A percentile compares a stretch with the other conserved stretches of the same genome.
Evolutionary conservation across 306 rosid species (phyloP).

Genomic region (Leucaena leucocephala): DNA sequence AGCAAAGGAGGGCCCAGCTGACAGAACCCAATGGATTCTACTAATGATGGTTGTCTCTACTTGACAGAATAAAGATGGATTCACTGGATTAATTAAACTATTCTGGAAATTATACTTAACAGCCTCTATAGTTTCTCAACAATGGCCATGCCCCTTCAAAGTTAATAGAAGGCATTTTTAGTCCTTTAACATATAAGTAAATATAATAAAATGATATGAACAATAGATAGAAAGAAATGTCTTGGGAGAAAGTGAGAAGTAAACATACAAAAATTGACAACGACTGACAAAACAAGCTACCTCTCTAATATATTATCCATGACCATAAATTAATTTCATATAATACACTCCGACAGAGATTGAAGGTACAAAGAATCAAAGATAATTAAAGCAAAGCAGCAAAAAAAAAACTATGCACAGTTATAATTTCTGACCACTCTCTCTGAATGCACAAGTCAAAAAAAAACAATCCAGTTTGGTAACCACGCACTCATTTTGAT

Average conservation of each 20-base stretch:
- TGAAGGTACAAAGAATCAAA: neutral
- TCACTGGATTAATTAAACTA: neutral
- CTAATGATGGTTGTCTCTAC: neutral
- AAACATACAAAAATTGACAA: no score
- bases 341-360: neutral
- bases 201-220: no score
- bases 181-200: no score
- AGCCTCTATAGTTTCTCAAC: neutral
- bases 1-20: neutral
- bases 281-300: no score
- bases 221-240: no score
- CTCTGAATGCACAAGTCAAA: neutral
- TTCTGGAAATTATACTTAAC: neutral
- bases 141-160: no score
- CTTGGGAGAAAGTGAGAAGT: no score
- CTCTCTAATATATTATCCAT: neutral
- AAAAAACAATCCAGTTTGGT: neutral
- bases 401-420: neutral
- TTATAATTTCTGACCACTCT: neutral
- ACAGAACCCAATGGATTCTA: constrained; percentile 8
- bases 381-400: neutral
- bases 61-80: neutral
- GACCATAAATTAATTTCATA: neutral
- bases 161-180: no score
- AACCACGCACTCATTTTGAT: neutral